Conservation (phyloP, 306 rosid species). For the Cajanus cajan region DNA sequence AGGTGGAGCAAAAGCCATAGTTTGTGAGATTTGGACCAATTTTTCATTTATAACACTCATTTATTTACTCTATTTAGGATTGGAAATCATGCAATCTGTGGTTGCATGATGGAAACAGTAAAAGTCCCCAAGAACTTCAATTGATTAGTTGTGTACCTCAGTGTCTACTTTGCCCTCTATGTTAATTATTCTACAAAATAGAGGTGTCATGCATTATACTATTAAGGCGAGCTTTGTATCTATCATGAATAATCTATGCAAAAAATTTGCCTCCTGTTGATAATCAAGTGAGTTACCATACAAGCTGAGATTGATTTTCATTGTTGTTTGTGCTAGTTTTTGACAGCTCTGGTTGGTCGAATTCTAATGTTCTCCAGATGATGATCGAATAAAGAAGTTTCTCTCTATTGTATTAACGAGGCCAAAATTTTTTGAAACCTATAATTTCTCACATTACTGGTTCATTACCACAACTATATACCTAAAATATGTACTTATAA, state of each 20-base stretch:
- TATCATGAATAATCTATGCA: slow-evolving; percentile 22
- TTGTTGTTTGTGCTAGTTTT: neutral
- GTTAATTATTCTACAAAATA: slow-evolving; percentile 26
- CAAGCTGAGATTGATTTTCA: neutral
- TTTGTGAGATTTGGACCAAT: slow-evolving; percentile 33
- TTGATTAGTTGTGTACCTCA: slow-evolving; percentile 28
- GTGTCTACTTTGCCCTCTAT: slow-evolving; percentile 16
- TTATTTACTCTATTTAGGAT: slow-evolving; percentile 31
- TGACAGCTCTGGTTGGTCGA: neutral
- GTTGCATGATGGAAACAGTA: slow-evolving; percentile 30
- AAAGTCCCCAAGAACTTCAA: slow-evolving; percentile 37
- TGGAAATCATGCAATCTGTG: slow-evolving; percentile 38
- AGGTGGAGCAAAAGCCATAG: slow-evolving; percentile 83
- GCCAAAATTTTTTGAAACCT: neutral
- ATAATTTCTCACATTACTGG: too few relatives aligned
- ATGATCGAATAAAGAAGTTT: neutral
- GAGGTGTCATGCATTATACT: slow-evolving; percentile 24
- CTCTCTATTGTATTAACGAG: neutral
- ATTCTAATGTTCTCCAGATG: neutral
- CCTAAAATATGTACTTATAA: too few relatives aligned
- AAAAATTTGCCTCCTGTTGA: slow-evolving; percentile 12
- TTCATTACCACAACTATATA: neutral
- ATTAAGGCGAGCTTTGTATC: slow-evolving; percentile 36
- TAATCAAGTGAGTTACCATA: slow-evolving; percentile 16
- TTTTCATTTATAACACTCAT: slow-evolving; percentile 35